Base-by-base conservation (phyloP, 345 rosid species). In the Moringa oleifera region DNA sequence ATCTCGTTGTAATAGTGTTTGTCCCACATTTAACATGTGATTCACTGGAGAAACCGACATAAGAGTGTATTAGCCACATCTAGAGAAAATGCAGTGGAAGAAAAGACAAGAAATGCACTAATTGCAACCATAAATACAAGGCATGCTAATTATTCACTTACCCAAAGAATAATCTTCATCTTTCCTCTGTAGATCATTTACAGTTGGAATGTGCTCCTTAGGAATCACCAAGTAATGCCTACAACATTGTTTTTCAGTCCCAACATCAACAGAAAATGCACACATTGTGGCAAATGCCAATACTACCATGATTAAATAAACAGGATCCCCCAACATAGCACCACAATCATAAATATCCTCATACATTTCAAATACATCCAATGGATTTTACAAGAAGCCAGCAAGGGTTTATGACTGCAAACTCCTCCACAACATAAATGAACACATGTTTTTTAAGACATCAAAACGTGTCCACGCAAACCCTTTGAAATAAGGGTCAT, bases 171-270 rank as follows among this genome's bases (percentile, higher is more conserved):
- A 81, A 66, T 93, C 94, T 77, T 90, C 97, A 23, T 77, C 75
- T 66, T 80, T 73, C 73, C 83, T 83, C 53, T 62, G 78, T 10
- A 93, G 91, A 69, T 85, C 77, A 25, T 47, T 83, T 53, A 86
- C 91, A 1, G 94, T 85, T 20, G 94, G 70, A 78, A 93, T 84
- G 68, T 89, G 97, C 73, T 79, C 64, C 64, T 75, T 77, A 28
- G 98, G 94, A 70, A 90, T 83, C 19, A 92, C 91, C 83, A 85
- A 75, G 75, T 84, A 93, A 71, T 93, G 98, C 82, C 98, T 89
- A 41, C 1, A 41, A 41, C 47, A 41, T 33, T 56, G 22, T 20
- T 20, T 47, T 22, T n/a, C n/a, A n/a, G n/a, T n/a, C n/a, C n/a
- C n/a, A n/a, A n/a, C n/a, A 3, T 33, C 11, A 33, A 33, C 5